Evolutionary conservation across 768 basidiomycete species (phyloP), one percentile per base, ranked within the genome.

Genomic region (Dictyophora rubrovolvata): DNA sequence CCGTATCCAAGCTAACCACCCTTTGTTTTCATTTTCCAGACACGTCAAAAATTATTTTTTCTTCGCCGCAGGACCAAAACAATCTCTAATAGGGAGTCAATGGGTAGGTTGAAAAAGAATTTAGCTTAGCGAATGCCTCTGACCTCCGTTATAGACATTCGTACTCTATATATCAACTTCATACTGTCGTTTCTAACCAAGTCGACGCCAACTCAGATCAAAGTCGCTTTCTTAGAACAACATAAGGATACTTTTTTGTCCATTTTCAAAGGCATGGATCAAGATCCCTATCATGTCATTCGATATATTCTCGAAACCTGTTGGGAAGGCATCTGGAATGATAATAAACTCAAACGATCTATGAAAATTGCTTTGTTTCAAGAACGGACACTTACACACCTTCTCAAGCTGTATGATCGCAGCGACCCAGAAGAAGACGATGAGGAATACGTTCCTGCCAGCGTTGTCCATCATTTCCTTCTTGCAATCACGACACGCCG

Each of bases 401-500:
- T 96, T 20, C 61, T 85, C 28, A 88, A 86, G 70, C 72, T 95
- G 2, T 91, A 95, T 62, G 82, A 85, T 12, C 80, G 88, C 2
- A 69, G 69, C 5, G 69, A 66, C 34, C 64, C 81, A 0, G 84
- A 85, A 62, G 54, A 55, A 16, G 74, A 72, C 7, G 69, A 70
- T 1, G 74, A 79, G 18, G 82, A 83, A 16, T 73, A 83, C 49
- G 69, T 84, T 18, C 86, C 84, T 10, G 91, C 87, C 1, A 85
- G 94, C 63, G 76, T 95, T 3, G 84, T 81, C 0, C 89, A 92
- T 61, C 91, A 93, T 65, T 97, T 96, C 69, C 73, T 96, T 11
- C 79, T 94, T 23, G 87, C 86, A 1, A 82, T 92, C 33, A 89
- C 87, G 64, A 87, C 89, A 0, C 82, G 81, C 22, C 88, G 90